Conservation (phyloP, 73 alveolate genomes). For the Blepharisma stoltei region DNA sequence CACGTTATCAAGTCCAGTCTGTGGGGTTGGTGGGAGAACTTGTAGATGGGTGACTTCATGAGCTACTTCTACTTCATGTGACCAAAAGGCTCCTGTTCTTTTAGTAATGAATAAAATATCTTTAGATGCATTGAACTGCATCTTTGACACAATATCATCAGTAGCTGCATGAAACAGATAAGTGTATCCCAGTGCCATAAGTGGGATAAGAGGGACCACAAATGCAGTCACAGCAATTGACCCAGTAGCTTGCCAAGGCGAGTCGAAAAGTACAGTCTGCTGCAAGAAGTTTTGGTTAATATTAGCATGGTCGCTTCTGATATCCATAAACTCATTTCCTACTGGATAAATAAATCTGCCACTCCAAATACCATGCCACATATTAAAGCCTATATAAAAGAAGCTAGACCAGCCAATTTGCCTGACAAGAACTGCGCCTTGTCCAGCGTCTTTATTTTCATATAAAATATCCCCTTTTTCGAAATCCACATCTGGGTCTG, state of each 20-base stretch:
- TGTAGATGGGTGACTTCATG: constrained; percentile 27
- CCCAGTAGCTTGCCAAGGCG: constrained; percentile 20
- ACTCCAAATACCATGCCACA: neutral
- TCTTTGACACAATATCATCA: constrained; percentile 2
- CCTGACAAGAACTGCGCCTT: neutral
- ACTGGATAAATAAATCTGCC: constrained; percentile 18
- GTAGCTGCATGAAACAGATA: neutral
- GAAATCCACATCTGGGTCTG: constrained; percentile 30
- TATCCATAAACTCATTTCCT: constrained; percentile 22
- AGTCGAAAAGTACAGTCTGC: neutral
- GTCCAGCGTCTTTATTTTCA: neutral
- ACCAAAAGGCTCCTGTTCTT: neutral
- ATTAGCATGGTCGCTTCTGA: neutral
- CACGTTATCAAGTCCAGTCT: constrained; percentile 2
- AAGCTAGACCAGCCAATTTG: neutral
- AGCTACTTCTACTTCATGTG: neutral
- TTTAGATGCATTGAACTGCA: constrained; percentile 9
- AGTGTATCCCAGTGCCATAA: neutral
- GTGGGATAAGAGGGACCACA: constrained; percentile 21
- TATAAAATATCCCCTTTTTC: constrained; percentile 32
- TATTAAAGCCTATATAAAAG: neutral
- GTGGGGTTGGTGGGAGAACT: constrained; percentile 29
- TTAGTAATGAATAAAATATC: constrained; percentile 24
- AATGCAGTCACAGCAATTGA: constrained; percentile 20
- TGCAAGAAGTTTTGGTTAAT: neutral